A percentile compares a stretch with the other conserved stretches of the same genome.
Conservation (phyloP, 2,329 filamentous ascomycete species). For the Pseudogymnoascus sp. region DNA sequence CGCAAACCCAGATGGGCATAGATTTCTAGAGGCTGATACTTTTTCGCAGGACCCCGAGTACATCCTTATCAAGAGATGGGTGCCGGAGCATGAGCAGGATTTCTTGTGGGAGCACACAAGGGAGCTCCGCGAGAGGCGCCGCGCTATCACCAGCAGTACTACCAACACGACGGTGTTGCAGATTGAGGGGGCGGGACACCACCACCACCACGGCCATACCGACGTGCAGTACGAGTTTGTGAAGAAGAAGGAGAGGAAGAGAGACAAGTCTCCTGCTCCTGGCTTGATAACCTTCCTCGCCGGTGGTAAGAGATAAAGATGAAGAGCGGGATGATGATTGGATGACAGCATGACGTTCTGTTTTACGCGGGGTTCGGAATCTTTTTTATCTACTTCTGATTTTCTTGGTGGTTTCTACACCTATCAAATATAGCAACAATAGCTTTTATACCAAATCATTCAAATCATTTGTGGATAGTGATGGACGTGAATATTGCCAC, state of each 20-base stretch:
- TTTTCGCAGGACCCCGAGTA: slow-evolving; percentile 55
- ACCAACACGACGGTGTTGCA: slow-evolving; percentile 14
- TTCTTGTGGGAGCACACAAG: slow-evolving; percentile 65
- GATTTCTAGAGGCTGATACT: background rate
- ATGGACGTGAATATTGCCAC: background rate
- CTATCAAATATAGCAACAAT: slow-evolving; percentile 1
- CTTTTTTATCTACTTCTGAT: background rate
- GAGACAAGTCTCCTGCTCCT: slow-evolving; percentile 24
- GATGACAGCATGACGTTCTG: background rate
- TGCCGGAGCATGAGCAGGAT: slow-evolving; percentile 64
- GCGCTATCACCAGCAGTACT: slow-evolving; percentile 9
- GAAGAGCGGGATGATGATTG: background rate
- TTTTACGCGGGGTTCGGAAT: background rate
- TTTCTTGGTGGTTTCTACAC: background rate
- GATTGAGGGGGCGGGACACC: slow-evolving; percentile 18
- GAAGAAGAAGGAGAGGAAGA: slow-evolving; percentile 25
- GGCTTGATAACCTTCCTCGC: slow-evolving; percentile 26
- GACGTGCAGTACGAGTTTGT: slow-evolving; percentile 24
- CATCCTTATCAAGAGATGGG: slow-evolving; percentile 66
- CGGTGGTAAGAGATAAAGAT: slow-evolving; percentile 20
- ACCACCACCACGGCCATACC: slow-evolving; percentile 18
- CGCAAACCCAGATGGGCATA: slow-evolving; percentile 13
- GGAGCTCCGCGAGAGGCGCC: slow-evolving; percentile 35
- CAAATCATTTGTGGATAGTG: background rate
- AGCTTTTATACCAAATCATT: slow-evolving; percentile 7